Conservation (phyloP, 2,329 filamentous ascomycete genomes). For the Aspergillus nomiae region DNA sequence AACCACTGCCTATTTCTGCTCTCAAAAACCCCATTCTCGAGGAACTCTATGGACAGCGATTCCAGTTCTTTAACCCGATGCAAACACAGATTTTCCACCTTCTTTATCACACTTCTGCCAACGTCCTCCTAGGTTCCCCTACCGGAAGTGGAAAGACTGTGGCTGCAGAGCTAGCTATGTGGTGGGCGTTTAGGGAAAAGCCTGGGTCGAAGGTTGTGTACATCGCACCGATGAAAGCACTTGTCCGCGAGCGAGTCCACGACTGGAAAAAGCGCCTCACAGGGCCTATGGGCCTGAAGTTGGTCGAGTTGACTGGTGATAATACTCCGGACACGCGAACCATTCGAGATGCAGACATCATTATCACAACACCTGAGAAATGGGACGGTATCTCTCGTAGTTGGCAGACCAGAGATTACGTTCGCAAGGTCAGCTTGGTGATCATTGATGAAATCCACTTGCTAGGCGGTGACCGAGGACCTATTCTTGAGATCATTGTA, state of each 20-base stretch:
- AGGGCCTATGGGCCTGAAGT: conserved; percentile 77
- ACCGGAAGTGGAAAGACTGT: conserved; percentile 98
- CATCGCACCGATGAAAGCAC: conserved; percentile 98
- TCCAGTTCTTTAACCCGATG: conserved; percentile 99
- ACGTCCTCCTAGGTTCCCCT: conserved; percentile 91
- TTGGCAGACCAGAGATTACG: conserved; percentile 97
- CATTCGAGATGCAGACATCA: conserved; percentile 94
- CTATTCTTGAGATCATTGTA: conserved; percentile 96
- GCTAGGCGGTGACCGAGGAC: conserved; percentile 92
- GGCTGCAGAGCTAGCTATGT: conserved; percentile 95
- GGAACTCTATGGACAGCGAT: conserved; percentile 83
- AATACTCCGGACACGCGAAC: conserved; percentile 97
- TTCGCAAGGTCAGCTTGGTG: conserved; percentile 89
- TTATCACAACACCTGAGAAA: conserved; percentile 98
- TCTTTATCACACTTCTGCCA: conserved; percentile 86
- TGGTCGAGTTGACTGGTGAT: conserved; percentile 95
- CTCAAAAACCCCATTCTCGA: conserved; percentile 85
- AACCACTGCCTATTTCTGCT: conserved; percentile 83
- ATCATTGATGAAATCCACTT: conserved; percentile 99
- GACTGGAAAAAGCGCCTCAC: conserved; percentile 89
- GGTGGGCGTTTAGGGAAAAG: conserved; percentile 96
- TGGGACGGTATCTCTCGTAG: conserved; percentile 99
- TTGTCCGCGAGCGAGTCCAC: conserved; percentile 92
- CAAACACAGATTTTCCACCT: conserved; percentile 98
- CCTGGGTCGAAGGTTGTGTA: conserved; percentile 98